Evolutionary conservation across 2,329 filamentous ascomycete genomes (phyloP).

Genomic region (Macroventuria anomochaeta): DNA sequence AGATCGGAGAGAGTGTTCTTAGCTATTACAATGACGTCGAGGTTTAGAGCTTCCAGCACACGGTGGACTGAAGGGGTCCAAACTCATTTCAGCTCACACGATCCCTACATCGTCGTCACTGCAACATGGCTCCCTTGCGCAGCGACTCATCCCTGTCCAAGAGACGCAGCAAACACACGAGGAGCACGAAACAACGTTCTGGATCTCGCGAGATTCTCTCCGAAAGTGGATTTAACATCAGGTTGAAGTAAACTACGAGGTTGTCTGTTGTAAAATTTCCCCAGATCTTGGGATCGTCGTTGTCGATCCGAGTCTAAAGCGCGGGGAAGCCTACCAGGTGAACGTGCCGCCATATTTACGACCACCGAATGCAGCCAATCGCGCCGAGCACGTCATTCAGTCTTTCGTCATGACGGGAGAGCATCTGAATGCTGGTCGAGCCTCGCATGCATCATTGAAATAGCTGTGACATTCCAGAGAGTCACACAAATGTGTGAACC

Average conservation of each 20-base stretch:
- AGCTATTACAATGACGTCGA: background rate
- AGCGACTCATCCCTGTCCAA: background rate
- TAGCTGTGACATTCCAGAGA: background rate
- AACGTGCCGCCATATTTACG: slow-evolving; percentile 9
- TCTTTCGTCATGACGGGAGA: slow-evolving; percentile 17
- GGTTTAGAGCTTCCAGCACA: background rate
- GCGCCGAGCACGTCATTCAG: slow-evolving; percentile 1
- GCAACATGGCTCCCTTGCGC: slow-evolving; percentile 4
- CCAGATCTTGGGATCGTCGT: slow-evolving; percentile 8
- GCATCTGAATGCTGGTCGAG: background rate
- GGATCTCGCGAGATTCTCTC: slow-evolving; percentile 12
- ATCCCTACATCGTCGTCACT: slow-evolving; percentile 6
- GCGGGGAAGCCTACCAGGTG: slow-evolving; percentile 10
- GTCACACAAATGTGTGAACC: background rate
- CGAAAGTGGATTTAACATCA: slow-evolving; percentile 5
- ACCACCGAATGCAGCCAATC: slow-evolving; percentile 11
- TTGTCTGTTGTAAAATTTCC: background rate
- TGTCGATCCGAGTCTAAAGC: slow-evolving; percentile 10
- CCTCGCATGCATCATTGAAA: slow-evolving; percentile 4
- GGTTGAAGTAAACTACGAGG: slow-evolving; percentile 2
- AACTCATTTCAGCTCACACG: background rate
- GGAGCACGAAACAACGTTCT: background rate
- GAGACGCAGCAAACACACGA: background rate
- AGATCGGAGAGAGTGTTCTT: background rate
- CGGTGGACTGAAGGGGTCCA: background rate